These are phyloP conservation scores for Ceratocystis variospora DNA, from an alignment of 2,329 filamentous ascomycete genomes.

Conservation along the genomic window DNA sequence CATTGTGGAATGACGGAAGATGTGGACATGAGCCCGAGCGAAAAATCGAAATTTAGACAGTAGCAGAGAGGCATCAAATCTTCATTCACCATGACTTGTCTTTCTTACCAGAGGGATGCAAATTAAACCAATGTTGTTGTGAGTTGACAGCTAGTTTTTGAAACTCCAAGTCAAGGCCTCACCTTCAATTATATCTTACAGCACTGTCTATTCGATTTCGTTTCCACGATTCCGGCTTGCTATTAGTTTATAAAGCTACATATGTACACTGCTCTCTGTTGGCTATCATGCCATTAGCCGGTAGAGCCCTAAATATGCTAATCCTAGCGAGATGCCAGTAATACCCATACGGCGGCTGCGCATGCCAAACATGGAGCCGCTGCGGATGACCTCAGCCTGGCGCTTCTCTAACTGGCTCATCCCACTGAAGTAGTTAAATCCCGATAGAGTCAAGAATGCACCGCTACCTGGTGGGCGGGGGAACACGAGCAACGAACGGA, in stretches of 20 bases:
- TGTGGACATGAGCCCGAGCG: no score
- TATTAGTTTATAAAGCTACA: no score
- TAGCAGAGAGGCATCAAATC: no score
- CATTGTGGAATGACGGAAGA: no score
- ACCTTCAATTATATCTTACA: neutral
- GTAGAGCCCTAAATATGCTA: conserved; percentile 59
- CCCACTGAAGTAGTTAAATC: conserved; percentile 65
- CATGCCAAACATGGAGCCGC: conserved; percentile 59
- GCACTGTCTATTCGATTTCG: no score
- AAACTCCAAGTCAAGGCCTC: neutral
- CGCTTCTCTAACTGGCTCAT: conserved; percentile 57
- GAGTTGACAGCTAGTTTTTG: no score
- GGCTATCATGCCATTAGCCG: conserved; percentile 26
- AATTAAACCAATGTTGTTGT: no score
- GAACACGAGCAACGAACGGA: conserved; percentile 5
- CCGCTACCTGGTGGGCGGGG: conserved; percentile 43
- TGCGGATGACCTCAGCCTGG: conserved; percentile 50
- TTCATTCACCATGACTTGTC: no score
- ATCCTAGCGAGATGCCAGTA: conserved; percentile 49
- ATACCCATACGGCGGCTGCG: conserved; percentile 55
- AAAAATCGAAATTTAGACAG: no score
- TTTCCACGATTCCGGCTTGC: no score
- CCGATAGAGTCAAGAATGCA: conserved; percentile 61
- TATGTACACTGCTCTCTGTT: no score
- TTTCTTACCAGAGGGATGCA: no score